Conservation (phyloP, 306 rosid genomes). For the Cucurbita argyrosperma region DNA sequence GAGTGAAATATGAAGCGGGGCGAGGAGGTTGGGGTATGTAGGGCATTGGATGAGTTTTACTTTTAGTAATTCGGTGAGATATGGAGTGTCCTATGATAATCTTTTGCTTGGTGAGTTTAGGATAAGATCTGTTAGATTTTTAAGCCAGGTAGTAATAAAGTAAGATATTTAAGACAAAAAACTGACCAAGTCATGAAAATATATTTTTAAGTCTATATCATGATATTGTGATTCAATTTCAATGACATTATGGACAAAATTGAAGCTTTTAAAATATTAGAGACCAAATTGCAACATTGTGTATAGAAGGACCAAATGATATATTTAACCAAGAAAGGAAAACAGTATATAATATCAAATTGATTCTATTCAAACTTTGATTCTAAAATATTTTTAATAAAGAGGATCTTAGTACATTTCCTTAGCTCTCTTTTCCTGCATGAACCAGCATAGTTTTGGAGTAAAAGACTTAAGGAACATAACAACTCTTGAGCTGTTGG, state of each 20-base stretch:
- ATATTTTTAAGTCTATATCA: neutral
- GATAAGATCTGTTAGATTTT: neutral
- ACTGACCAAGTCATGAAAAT: neutral
- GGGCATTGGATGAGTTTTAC: neutral
- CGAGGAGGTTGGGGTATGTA: neutral
- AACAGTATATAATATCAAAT: neutral
- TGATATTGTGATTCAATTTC: neutral
- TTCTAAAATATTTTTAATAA: neutral
- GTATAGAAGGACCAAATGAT: neutral
- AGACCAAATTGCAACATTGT: neutral
- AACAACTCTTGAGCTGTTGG: neutral
- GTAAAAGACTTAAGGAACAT: neutral
- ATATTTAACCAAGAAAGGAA: neutral
- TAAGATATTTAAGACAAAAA: neutral
- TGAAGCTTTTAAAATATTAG: neutral
- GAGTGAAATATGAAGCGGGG: neutral
- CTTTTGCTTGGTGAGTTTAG: neutral
- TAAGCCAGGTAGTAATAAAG: neutral
- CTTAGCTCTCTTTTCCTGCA: neutral
- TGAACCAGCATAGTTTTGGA: neutral
- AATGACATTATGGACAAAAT: neutral
- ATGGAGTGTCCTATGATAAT: neutral
- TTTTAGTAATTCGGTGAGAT: neutral
- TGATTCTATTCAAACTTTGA: neutral
- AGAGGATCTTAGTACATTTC: neutral